Base-by-base conservation (phyloP, 495 filamentous ascomycete species). In the Lindgomyces ingoldianus region DNA sequence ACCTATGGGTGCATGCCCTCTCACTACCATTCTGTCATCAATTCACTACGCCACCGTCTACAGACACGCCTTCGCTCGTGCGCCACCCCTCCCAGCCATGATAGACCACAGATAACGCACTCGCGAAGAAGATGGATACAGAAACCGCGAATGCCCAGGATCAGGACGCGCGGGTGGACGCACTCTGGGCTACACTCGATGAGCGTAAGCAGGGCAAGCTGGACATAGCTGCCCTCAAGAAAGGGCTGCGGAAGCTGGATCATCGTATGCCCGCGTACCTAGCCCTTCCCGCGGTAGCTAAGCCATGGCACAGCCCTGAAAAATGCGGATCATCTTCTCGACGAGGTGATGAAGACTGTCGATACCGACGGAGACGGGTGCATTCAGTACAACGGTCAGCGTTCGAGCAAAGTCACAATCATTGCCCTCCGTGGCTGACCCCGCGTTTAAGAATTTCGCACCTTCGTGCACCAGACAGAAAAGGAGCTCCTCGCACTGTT, bases 301-400 rank as follows among this genome's bases (percentile, higher is more conserved):
- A 65, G n/a, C 53, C n/a, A 54, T 57, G 22, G 29, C 26, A 51
- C 54, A 96, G 93, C 94, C 60, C 80, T 98, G 66, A 95, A 97
- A 80, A 91, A 96, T 80, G 94, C 94, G 69, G 90, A 94, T 74
- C 77, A 83, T n/a, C 84, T 98, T 79, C 82, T 98, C 56, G 81
- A 82, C 67, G 86, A 86, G 65, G 88, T 98, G 49, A 79, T 96
- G 57, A 81, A 84, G 58, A 80, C 86, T 24, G 90, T 97, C 41
- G 95, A 98, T 71, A 89, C 86, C 53, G 90, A 89, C 73, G 85
- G 87, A 21, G 93, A 98, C 73, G 91, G 93, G 42, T 84, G 85
- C 68, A 97, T 98, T 67, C 88, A 94, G 73, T 96, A 91, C 74
- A 81, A 89, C 73, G 93, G 91, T 95, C 79, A 70, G 77, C 68